A percentile compares a stretch with the other conserved stretches of the same genome.
Evolutionary conservation across 139 green algal species (phyloP).

Genomic region (Chlorella vulgaris): DNA sequence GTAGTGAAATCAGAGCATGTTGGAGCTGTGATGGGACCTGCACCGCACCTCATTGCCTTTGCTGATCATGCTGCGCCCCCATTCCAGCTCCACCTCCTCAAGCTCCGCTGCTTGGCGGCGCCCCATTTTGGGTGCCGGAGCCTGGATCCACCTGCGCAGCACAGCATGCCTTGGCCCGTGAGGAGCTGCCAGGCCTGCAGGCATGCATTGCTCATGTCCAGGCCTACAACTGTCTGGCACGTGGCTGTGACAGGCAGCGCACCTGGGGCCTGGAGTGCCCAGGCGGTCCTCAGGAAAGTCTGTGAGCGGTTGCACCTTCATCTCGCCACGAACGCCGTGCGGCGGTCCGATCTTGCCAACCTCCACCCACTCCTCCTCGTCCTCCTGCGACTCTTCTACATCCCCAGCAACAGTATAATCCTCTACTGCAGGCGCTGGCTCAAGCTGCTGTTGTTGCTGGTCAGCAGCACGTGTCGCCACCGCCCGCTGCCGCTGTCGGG

Average conservation of each 20-base stretch:
- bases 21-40: not conserved
- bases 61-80: conserved; percentile 35
- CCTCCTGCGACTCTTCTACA: not conserved
- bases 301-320: conserved; percentile 59
- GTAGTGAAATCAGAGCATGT: not conserved
- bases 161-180: too few species aligned
- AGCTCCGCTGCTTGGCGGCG: not conserved
- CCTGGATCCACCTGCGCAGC: conserved; percentile 43
- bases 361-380: conserved; percentile 46
- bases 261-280: conserved; percentile 41
- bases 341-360: conserved; percentile 48
- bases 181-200: too few species aligned
- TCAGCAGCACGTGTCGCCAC: not conserved
- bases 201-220: not conserved
- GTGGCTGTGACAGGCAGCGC: not conserved
- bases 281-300: conserved; percentile 60
- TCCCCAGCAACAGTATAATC: not conserved
- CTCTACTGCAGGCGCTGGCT: too few species aligned
- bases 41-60: conserved; percentile 40
- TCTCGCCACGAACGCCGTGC: conserved; percentile 60
- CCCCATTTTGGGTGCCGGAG: conserved; percentile 36
- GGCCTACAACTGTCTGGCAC: too few species aligned
- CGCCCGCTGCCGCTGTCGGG: not conserved
- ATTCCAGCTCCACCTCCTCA: conserved; percentile 30
- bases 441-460: not conserved